Percentiles rank a stretch among this genome's conserved stretches.
These are phyloP conservation scores for Mycosphaerella sp. DNA, from an alignment of 2,329 filamentous ascomycete genomes.

Conservation along the genomic window DNA sequence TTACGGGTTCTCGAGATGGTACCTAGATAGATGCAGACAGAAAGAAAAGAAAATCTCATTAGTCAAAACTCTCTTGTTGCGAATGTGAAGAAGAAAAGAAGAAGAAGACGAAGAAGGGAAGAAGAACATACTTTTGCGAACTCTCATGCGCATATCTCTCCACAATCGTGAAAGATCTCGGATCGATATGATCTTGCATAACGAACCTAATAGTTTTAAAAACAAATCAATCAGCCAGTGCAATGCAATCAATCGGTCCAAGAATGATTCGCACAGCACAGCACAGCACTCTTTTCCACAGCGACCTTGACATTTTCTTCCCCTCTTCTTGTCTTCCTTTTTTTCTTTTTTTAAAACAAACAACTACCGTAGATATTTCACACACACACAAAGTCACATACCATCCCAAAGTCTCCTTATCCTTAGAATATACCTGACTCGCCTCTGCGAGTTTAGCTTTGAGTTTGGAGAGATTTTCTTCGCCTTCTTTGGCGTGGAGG, in stretches of 20 bases:
- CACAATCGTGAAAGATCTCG: conserved; percentile 66
- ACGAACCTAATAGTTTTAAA: conserved; percentile 54
- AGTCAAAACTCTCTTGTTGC: conserved; percentile 14
- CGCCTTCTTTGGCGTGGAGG: conserved; percentile 62
- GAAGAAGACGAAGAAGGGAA: no score
- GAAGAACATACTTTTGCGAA: conserved; percentile 37
- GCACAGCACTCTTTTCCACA: no score
- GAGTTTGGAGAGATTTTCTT: conserved; percentile 58
- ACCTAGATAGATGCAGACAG: conserved; percentile 20
- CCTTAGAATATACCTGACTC: conserved; percentile 63
- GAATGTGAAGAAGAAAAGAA: not conserved
- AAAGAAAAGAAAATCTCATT: no score
- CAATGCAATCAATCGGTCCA: no score
- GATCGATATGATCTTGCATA: conserved; percentile 66
- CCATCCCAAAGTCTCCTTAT: conserved; percentile 55
- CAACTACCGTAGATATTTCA: not conserved
- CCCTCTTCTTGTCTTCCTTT: no score
- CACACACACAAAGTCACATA: conserved; percentile 9
- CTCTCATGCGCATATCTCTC: conserved; percentile 64
- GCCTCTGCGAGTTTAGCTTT: conserved; percentile 68
- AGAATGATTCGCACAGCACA: no score
- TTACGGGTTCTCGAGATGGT: conserved; percentile 50
- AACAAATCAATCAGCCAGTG: not conserved
- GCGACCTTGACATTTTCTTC: no score
- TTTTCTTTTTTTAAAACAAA: not conserved